Conservation (phyloP, 768 basidiomycete species). For the Thelephora ganbajun region DNA sequence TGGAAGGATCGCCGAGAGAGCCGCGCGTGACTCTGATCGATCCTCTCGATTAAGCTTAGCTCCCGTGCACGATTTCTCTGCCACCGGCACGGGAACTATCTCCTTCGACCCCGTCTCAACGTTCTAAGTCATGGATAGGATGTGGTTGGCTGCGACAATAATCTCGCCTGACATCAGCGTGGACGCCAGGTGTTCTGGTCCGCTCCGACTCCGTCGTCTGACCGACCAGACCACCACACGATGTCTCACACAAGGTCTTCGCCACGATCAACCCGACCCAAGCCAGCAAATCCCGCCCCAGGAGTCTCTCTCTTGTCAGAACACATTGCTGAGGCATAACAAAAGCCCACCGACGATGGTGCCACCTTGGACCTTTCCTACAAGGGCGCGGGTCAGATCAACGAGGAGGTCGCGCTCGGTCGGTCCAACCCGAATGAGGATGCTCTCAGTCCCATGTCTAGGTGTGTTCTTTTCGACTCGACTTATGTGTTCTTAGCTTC, state of each 20-base stretch:
- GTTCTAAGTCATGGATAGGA: too few relatives aligned
- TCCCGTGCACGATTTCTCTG: too few relatives aligned
- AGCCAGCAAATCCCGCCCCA: slow-evolving; percentile 13
- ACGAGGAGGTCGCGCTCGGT: slow-evolving; percentile 44
- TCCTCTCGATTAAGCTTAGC: too few relatives aligned
- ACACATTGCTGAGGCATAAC: slow-evolving; percentile 53
- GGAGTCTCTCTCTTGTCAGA: slow-evolving; percentile 33
- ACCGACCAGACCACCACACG: slow-evolving; percentile 10
- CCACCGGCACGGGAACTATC: too few relatives aligned
- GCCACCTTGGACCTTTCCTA: slow-evolving; percentile 78
- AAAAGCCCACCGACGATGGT: slow-evolving; percentile 59
- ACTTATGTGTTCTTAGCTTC: not conserved
- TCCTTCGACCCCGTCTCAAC: too few relatives aligned
- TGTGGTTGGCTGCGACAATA: too few relatives aligned
- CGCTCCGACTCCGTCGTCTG: not conserved
- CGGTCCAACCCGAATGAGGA: slow-evolving; percentile 30
- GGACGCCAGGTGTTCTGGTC: too few relatives aligned
- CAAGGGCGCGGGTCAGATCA: slow-evolving; percentile 62
- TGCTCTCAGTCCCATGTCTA: slow-evolving; percentile 36
- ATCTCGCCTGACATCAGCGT: too few relatives aligned
- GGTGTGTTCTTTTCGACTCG: slow-evolving; percentile 27
- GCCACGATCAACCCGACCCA: too few relatives aligned
- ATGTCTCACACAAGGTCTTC: too few relatives aligned
- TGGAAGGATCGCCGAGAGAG: too few relatives aligned
- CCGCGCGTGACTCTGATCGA: too few relatives aligned